Evolutionary conservation across 129 eudicot genomes (phyloP).

Genomic region (Deinandra increscens): DNA sequence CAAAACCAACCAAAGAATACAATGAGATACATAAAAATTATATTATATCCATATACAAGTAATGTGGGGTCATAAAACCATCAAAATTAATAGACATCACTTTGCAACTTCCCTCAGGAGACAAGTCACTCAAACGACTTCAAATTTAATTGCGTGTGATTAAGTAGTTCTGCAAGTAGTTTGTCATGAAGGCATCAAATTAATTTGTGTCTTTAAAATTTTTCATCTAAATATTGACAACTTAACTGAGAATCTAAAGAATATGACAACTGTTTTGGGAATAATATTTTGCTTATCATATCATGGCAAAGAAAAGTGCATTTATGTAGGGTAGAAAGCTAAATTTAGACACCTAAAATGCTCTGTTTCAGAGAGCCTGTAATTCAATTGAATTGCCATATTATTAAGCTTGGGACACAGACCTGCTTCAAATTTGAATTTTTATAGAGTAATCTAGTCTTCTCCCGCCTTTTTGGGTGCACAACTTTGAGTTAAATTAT

Average conservation of each 20-base stretch:
- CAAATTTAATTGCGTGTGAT: constrained; percentile 6
- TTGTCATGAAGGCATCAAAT: neutral
- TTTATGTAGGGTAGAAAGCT: neutral
- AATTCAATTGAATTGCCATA: neutral
- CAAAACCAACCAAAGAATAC: neutral
- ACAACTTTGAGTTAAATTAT: neutral
- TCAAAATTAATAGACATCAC: neutral
- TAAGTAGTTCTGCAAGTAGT: constrained; percentile 2
- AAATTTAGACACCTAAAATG: neutral
- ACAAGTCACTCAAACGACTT: neutral
- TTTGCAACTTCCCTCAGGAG: neutral
- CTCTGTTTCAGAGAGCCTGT: neutral
- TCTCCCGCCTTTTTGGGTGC: constrained; percentile 2
- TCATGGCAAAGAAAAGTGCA: neutral
- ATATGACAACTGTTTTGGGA: constrained; percentile 1
- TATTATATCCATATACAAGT: constrained; percentile 4
- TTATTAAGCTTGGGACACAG: constrained; percentile 6
- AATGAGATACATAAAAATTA: neutral
- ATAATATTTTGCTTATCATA: constrained; percentile 4
- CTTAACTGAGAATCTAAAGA: constrained; percentile 5
- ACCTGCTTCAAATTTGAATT: constrained; percentile 1
- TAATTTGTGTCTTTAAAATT: neutral
- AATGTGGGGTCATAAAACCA: constrained; percentile 2
- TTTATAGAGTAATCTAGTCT: neutral
- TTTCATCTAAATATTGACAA: constrained; percentile 13